phyloP scores from a whole-genome alignment of 345 rosid genomes.

The Carallia pectinifolia region DNA sequence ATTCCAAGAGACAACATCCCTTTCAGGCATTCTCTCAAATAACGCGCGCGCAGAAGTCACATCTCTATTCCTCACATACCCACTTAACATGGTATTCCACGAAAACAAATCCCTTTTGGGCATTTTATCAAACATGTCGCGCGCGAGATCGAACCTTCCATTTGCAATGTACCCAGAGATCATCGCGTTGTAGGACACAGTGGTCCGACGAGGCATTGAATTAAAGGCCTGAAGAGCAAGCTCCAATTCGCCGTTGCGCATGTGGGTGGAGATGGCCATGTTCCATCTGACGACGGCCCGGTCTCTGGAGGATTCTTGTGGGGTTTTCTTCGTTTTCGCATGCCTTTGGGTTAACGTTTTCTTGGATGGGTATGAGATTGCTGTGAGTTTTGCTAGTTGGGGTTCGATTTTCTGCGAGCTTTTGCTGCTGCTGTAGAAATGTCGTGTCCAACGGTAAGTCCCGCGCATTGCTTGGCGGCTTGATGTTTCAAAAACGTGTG shows the following conservation, averaged over 20 bases:
- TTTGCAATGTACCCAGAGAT: conserved; percentile 47
- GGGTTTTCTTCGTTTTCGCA: conserved; percentile 12
- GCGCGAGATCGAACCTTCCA: conserved; percentile 39
- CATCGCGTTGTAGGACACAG: conserved; percentile 57
- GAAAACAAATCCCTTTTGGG: conserved; percentile 46
- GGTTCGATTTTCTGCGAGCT: neutral
- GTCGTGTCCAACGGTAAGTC: conserved; percentile 26
- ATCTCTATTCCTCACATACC: conserved; percentile 38
- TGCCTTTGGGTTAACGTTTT: conserved; percentile 23
- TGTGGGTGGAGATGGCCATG: conserved; percentile 47
- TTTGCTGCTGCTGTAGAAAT: neutral
- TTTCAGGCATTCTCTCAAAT: conserved; percentile 45
- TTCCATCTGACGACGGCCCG: conserved; percentile 50
- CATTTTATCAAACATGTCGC: conserved; percentile 48
- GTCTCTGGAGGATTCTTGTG: conserved; percentile 22
- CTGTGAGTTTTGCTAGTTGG: conserved; percentile 2
- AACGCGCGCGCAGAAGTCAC: conserved; percentile 39
- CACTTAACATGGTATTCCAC: conserved; percentile 52
- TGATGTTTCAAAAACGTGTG: too few relatives aligned
- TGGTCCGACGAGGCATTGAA: conserved; percentile 57
- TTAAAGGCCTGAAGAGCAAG: conserved; percentile 46
- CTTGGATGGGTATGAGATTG: conserved; percentile 37
- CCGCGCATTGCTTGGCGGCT: conserved; percentile 35
- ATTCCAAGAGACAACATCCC: conserved; percentile 56
- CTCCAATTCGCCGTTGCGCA: conserved; percentile 46